Base-by-base conservation (phyloP, 2,329 filamentous ascomycete genomes). In the Aspergillus clavatus region DNA sequence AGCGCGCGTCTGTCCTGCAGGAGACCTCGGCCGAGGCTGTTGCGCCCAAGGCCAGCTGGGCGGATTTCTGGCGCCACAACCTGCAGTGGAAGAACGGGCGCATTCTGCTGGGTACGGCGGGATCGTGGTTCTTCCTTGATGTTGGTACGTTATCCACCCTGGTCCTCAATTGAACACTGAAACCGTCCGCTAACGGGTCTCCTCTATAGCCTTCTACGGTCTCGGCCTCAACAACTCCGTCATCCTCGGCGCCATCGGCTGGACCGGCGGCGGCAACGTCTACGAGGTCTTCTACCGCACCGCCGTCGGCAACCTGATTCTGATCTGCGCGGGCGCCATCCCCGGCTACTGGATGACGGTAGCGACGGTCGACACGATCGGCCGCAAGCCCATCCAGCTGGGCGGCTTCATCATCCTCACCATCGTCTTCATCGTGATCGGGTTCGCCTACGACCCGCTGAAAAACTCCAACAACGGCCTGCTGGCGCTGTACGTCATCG, bases 311-410 rank as follows among this genome's bases (percentile, higher is more conserved):
- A 89, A 91, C 70, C 70, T 90, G 56, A 87, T 90, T 54, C 77
- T 90, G 40, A 82, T 89, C 55, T 81, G 86, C 47, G 86, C 87
- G 3, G 87, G 86, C 46, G 84, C 87, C 38, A 86, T 90, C 11
- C 87, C 87, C 0, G 87, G 87, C 11, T 90, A 90, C 73, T 90
- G 86, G 86, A 78, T 88, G 12, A 87, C 85, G 0, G 86, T 89
- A 5, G 81, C 81, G 10, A 81, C 80, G 1, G 80, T 89, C 45
- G 86, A 91, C 67, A 86, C 77, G 1, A 58, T 89, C 11, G 87
- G 86, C 43, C 84, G 87, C 59, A 89, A 88, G 72, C 80, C 85
- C 1, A 88, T 91, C 46, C 87, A 82, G 71, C 64, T 86, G 2
- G 60, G 76, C 36, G 82, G 82, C 12, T 86, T 85, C 62, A 54